Percentiles rank a stretch among this genome's conserved stretches.
Evolutionary conservation across 2,329 filamentous ascomycete genomes (phyloP).

Genomic region (Xylariales sp.): DNA sequence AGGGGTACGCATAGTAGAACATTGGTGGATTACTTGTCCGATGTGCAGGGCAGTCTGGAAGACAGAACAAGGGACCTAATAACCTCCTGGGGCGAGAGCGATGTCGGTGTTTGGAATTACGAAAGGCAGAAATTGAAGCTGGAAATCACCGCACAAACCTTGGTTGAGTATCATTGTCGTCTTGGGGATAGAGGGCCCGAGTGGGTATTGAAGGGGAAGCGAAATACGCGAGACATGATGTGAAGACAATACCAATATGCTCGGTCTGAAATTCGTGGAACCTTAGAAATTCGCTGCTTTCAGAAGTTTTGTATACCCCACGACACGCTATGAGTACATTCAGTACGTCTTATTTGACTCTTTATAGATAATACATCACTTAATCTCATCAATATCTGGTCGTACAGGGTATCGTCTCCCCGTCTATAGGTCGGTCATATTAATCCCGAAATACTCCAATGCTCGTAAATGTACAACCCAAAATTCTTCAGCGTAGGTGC

Average conservation of each 20-base stretch:
- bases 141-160: constrained; percentile 1
- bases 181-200: constrained; percentile 5
- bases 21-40: neutral
- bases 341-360: too few relatives aligned
- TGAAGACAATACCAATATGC: too few relatives aligned
- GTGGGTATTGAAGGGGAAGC: constrained; percentile 10
- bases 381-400: neutral
- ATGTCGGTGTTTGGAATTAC: constrained; percentile 4
- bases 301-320: too few relatives aligned
- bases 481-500: neutral
- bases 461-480: neutral
- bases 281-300: too few relatives aligned
- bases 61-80: neutral
- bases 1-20: constrained; percentile 1
- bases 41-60: neutral
- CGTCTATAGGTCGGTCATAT: neutral
- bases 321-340: too few relatives aligned
- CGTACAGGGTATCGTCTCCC: constrained; percentile 4
- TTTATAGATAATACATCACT: too few relatives aligned
- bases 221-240: neutral
- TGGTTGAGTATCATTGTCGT: constrained; percentile 10
- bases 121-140: constrained; percentile 6
- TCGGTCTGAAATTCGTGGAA: too few relatives aligned
- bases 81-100: neutral
- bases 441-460: constrained; percentile 1